These are phyloP conservation scores for Globisporangium recalcitrans DNA, from an alignment of 352 stramenopile species.

Conservation along the genomic window DNA sequence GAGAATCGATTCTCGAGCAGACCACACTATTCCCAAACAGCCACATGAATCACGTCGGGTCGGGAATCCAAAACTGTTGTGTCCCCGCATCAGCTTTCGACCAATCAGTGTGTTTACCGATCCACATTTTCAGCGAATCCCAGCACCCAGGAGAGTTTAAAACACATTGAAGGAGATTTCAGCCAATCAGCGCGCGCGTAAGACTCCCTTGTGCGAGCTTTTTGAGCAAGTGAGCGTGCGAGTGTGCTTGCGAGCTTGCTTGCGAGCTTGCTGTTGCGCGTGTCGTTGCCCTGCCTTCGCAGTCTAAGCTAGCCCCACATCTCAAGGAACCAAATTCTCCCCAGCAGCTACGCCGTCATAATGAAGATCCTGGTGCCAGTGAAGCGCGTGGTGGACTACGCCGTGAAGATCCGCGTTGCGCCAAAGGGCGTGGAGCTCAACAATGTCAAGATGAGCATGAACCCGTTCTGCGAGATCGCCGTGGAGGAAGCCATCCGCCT, in stretches of 20 bases:
- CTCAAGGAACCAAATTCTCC: neutral
- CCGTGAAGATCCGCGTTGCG: conserved; percentile 96
- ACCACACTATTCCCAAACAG: neutral
- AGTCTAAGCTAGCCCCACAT: neutral
- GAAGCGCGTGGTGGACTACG: conserved; percentile 98
- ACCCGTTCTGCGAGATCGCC: conserved; percentile 99
- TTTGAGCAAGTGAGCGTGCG: neutral
- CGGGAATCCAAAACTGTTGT: conserved; percentile 5
- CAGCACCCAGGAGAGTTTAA: neutral
- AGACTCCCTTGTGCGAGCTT: neutral
- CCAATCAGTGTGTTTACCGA: conserved; percentile 5
- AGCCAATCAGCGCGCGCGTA: neutral
- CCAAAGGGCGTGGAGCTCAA: conserved; percentile 93
- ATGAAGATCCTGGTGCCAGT: conserved; percentile 95
- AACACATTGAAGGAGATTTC: neutral
- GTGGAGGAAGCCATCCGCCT: conserved; percentile 97
- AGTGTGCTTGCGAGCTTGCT: neutral
- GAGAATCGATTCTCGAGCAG: too few relatives aligned
- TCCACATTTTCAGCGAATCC: conserved; percentile 17
- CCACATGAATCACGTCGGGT: conserved; percentile 4
- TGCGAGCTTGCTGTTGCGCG: neutral
- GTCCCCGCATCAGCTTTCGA: neutral
- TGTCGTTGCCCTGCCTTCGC: conserved; percentile 1
- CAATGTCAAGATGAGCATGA: conserved; percentile 99
- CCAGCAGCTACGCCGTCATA: neutral